Conservation (phyloP, 495 filamentous ascomycete genomes). For the Trichoderma erinaceum region DNA sequence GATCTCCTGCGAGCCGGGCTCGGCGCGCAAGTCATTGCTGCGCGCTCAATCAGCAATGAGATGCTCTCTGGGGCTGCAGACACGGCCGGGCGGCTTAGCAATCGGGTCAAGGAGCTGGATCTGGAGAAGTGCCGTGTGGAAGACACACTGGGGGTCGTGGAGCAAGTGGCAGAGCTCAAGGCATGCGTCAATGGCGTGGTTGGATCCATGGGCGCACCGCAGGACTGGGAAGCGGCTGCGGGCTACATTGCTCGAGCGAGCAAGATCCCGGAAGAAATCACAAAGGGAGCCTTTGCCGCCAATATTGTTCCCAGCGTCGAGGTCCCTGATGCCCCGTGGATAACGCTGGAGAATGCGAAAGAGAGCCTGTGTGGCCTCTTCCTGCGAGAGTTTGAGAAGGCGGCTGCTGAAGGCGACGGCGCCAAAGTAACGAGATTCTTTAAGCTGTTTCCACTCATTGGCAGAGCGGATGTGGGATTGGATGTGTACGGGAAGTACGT, state of each 20-base stretch:
- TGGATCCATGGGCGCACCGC: constrained; percentile 92
- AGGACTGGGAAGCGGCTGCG: constrained; percentile 97
- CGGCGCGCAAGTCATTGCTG: constrained; percentile 78
- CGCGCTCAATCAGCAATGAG: constrained; percentile 74
- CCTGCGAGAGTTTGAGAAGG: constrained; percentile 90
- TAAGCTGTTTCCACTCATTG: constrained; percentile 94
- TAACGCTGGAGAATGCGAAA: constrained; percentile 79
- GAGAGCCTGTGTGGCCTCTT: constrained; percentile 86
- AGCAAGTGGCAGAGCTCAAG: constrained; percentile 94
- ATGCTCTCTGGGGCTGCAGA: constrained; percentile 80
- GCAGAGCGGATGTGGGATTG: constrained; percentile 77
- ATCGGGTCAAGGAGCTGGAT: constrained; percentile 78
- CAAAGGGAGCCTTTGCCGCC: constrained; percentile 81
- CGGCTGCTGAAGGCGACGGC: constrained; percentile 75
- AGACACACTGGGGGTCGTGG: constrained; percentile 83
- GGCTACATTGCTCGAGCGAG: constrained; percentile 77
- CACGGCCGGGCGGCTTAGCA: constrained; percentile 81
- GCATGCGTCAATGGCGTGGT: constrained; percentile 92
- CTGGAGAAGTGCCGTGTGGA: constrained; percentile 85
- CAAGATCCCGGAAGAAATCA: constrained; percentile 70
- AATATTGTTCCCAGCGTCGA: constrained; percentile 92
- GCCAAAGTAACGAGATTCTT: constrained; percentile 91
- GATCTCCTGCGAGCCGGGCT: constrained; percentile 85
- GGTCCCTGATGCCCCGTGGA: constrained; percentile 81
- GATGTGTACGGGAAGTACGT: constrained; percentile 95